A percentile compares a stretch with the other conserved stretches of the same genome.
phyloP scores from a whole-genome alignment of 75 land plant genomes.

The Cupressus sempervirens region DNA sequence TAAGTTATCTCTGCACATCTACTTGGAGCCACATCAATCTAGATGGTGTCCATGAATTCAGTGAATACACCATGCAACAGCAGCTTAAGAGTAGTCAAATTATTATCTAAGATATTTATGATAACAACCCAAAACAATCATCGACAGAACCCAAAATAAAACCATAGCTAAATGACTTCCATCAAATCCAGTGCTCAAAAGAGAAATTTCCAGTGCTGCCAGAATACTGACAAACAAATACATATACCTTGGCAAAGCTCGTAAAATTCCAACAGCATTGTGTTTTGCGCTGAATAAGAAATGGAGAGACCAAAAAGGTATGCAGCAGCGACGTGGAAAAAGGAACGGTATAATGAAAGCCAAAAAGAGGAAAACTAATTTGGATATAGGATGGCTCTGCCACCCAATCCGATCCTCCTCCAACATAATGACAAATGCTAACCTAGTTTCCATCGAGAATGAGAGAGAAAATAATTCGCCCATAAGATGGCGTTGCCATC shows the following conservation, averaged over 20 bases:
- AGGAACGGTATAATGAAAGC: neutral
- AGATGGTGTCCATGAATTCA: neutral
- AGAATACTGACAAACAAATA: neutral
- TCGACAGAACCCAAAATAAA: neutral
- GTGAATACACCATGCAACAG: neutral
- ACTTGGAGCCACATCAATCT: neutral
- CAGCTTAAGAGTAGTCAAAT: neutral
- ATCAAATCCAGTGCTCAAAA: neutral
- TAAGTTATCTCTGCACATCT: neutral
- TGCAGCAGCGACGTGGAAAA: neutral
- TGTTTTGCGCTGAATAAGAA: neutral
- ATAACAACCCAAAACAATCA: neutral
- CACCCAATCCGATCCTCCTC: conserved; percentile 2
- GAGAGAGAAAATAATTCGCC: neutral
- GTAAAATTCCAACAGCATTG: neutral
- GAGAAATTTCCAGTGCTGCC: neutral
- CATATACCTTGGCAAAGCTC: neutral
- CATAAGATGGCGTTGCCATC: neutral
- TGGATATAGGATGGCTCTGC: neutral
- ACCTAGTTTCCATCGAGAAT: neutral
- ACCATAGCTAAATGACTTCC: neutral
- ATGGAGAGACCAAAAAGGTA: neutral
- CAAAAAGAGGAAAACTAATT: neutral
- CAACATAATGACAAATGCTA: neutral
- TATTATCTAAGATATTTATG: neutral